Evolutionary conservation across 2,329 filamentous ascomycete species (phyloP), one percentile per base, ranked within the genome.

Genomic region (Alternaria tenuissima): DNA sequence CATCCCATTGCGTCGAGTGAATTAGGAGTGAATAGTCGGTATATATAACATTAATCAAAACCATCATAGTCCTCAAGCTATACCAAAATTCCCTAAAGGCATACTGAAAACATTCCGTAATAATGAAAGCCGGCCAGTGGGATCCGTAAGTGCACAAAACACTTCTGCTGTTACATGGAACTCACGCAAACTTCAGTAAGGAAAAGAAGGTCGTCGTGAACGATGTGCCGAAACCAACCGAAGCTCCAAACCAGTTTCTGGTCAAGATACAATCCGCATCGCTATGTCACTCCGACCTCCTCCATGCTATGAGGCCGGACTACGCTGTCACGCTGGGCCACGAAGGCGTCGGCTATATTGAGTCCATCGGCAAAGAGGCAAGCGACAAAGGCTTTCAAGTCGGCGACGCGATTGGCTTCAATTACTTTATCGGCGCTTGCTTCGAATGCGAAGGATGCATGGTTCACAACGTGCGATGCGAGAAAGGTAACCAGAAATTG

Each of bases 371-470:
- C 20, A 22, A 59, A 1, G 73, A 70, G 3, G 74, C 78, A 4
- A 71, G 76, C 52, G 64, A 61, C 46, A 79, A 79, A 51, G 81
- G 81, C 4, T 81, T 83, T 68, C 70, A 75, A 20, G 62, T 79
- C 7, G 82, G 82, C 16, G 81, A 84, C 56, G 71, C 74, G 1
- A 78, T 84, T 51, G 83, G 82, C 26, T 82, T 82, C 59, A 76
- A 81, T 30, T 82, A 82, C 61, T 81, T 83, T 68, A 75, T 80
- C 30, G 78, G 78, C 5, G 80, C 77, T 61, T 84, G 83, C 64
- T 81, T 82, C 60, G 78, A 80, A 53, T 85, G 83, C 66, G 75
- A 80, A 20, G 81, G 81, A 12, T 85, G 83, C 70, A 72, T 76
- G 73, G 68, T 81, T 2, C 81, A 82, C 62, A 82, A 83, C 59